Conservation (phyloP, 192 early-diverging fungal genomes). For the Coemansia sp. region DNA sequence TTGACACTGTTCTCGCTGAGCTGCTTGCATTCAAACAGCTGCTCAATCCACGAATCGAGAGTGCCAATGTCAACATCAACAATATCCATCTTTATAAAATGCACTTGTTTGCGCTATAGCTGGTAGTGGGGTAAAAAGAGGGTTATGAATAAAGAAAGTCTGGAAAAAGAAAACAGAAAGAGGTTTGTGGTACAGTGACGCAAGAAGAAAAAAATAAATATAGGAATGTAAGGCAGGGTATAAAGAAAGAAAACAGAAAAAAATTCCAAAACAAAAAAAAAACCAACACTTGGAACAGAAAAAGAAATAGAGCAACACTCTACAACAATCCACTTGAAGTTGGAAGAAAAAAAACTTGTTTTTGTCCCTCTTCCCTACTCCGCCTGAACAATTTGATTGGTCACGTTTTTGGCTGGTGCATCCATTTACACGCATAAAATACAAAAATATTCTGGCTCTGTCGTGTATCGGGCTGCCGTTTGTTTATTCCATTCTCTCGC, state of each 20-base stretch:
- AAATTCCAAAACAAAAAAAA: slow-evolving; percentile 8
- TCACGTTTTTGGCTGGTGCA: not conserved
- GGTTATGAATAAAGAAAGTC: not conserved
- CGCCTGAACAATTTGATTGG: not conserved
- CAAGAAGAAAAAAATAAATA: not conserved
- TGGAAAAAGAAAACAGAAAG: not conserved
- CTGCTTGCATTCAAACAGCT: slow-evolving; percentile 93
- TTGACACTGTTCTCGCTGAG: slow-evolving; percentile 93
- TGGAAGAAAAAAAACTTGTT: not conserved
- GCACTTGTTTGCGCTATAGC: not conserved
- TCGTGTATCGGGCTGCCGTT: no score
- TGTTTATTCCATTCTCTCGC: no score
- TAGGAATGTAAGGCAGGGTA: not conserved
- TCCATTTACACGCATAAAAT: no score
- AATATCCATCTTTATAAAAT: slow-evolving; percentile 41
- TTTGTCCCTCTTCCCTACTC: slow-evolving; percentile 3
- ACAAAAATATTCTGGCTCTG: no score
- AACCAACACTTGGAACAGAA: not conserved
- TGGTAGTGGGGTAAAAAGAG: not conserved
- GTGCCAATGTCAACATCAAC: slow-evolving; percentile 73
- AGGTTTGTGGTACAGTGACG: not conserved
- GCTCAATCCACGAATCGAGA: slow-evolving; percentile 90
- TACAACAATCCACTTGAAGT: not conserved
- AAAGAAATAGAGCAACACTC: not conserved
- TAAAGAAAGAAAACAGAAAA: slow-evolving; percentile 1